Evolutionary conservation across 805 yeast species (phyloP).

Genomic region (Blastobotrys terrestris): DNA sequence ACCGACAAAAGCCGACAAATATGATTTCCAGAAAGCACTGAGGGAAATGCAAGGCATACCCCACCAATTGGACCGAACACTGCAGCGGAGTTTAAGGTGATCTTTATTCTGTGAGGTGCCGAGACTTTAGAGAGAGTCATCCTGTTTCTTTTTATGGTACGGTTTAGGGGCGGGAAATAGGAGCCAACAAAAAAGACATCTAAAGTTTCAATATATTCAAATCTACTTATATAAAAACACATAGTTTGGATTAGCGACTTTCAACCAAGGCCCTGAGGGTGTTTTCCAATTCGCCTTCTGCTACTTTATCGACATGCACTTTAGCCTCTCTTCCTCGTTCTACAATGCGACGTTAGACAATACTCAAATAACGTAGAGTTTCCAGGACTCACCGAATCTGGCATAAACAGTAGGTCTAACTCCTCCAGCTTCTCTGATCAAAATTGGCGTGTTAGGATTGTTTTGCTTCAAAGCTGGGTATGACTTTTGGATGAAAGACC

Average conservation of each 20-base stretch:
- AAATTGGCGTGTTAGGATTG: conserved; percentile 63
- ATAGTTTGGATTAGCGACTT: neutral
- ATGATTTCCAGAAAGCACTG: neutral
- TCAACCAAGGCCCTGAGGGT: conserved; percentile 37
- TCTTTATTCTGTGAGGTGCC: no score
- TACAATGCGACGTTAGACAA: neutral
- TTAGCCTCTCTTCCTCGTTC: conserved; percentile 37
- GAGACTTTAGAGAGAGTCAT: no score
- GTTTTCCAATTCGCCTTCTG: conserved; percentile 27
- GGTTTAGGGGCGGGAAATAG: no score
- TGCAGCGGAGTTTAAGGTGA: no score
- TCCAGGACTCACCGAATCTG: conserved; percentile 44
- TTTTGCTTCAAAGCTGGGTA: conserved; percentile 60
- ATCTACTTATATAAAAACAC: neutral
- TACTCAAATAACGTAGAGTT: neutral
- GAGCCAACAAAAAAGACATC: no score
- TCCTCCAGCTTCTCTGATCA: conserved; percentile 72
- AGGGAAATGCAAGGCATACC: no score
- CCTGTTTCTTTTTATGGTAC: no score
- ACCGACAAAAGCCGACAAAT: neutral
- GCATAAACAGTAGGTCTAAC: conserved; percentile 70
- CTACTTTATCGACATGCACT: conserved; percentile 41
- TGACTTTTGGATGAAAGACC: conserved; percentile 54
- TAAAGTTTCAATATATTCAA: neutral
- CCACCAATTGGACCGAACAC: no score